These are phyloP conservation scores for Crithidia brevicula DNA, from an alignment of 208 protist genomes.

Conservation along the genomic window DNA sequence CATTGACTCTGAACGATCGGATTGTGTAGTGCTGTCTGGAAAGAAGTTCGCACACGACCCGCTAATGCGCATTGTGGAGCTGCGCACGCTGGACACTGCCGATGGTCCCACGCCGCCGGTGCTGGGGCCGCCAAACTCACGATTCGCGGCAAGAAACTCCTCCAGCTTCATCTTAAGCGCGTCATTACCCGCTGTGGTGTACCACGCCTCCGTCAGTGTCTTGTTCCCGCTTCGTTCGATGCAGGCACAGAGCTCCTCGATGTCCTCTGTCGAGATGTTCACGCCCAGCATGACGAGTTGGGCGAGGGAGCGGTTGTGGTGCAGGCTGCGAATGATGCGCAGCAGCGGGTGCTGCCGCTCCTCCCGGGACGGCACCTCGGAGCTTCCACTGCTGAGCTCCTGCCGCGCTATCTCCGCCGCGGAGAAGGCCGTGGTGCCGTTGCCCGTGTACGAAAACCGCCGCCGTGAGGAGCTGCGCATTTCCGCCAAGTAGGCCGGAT, in stretches of 20 bases:
- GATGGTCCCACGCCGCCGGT: constrained; percentile 9
- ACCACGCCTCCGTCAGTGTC: constrained; percentile 49
- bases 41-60: constrained; percentile 20
- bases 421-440: constrained; percentile 7
- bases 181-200: constrained; percentile 48
- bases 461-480: constrained; percentile 41
- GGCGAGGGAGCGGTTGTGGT: constrained; percentile 48
- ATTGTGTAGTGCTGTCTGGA: constrained; percentile 10
- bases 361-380: constrained; percentile 27
- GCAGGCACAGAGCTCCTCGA: constrained; percentile 73
- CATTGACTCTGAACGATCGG: constrained; percentile 19
- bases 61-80: constrained; percentile 5
- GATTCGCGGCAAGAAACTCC: constrained; percentile 56
- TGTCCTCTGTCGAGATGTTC: constrained; percentile 57
- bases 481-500: constrained; percentile 45
- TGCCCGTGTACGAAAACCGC: constrained; percentile 22
- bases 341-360: constrained; percentile 60
- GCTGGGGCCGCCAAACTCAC: constrained; percentile 20
- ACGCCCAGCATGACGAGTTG: constrained; percentile 62
- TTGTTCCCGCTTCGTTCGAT: constrained; percentile 65
- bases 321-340: constrained; percentile 60
- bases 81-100: constrained; percentile 18
- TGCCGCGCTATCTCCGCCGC: constrained; percentile 23
- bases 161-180: constrained; percentile 71
- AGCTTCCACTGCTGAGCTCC: constrained; percentile 15